Base-by-base conservation (phyloP, 2,329 filamentous ascomycete genomes). In the Xylariaceae sp. region DNA sequence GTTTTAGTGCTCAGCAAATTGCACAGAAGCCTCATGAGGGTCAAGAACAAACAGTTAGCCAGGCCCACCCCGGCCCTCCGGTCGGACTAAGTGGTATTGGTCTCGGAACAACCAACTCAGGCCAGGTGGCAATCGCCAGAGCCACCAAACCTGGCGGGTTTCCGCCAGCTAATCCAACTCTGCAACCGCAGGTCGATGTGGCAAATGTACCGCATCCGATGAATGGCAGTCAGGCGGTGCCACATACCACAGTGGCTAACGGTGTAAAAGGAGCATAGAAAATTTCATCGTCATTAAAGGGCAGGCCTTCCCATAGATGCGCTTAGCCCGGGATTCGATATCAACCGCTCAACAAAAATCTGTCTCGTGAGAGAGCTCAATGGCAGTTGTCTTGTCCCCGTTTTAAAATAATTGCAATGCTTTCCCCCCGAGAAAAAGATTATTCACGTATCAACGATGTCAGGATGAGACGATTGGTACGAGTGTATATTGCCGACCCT, bases 61-160 rank as follows among this genome's bases (percentile, higher is more conserved):
- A 64, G 48, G 63, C 62, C 26, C 65, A 65, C 42, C 60, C 64
- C 31, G 65, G 64, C 26, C 59, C 67, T 32, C 67, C 67, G 6
- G 67, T 68, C 27, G 67, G 67, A 19, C 56, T 68, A 12, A 62
- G 67, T 35, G 67, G 67, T 26, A 68, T 68, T 39, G 67, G 67
- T 31, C 56, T 69, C 1, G 66, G 66, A 47, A 19, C 19, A 19
- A 60, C 60, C 3, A 64, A 63, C 51, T 57, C 62, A 19, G 47
- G 60, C n/a, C 62, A 65, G 49, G 57, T 66, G 42, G 59, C 54
- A 41, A 61, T 60, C 32, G 56, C 58, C 35, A 61, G 67, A 50
- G 56, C 60, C 26, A 50, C 58, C 42, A 61, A 67, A 50, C 61
- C 67, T n/a, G 48, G 50, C n/a, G 53, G 42, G 39, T 67, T 62